Evolutionary conservation across 106 monocot genomes (phyloP).

Genomic region (Agapanthus africanus): DNA sequence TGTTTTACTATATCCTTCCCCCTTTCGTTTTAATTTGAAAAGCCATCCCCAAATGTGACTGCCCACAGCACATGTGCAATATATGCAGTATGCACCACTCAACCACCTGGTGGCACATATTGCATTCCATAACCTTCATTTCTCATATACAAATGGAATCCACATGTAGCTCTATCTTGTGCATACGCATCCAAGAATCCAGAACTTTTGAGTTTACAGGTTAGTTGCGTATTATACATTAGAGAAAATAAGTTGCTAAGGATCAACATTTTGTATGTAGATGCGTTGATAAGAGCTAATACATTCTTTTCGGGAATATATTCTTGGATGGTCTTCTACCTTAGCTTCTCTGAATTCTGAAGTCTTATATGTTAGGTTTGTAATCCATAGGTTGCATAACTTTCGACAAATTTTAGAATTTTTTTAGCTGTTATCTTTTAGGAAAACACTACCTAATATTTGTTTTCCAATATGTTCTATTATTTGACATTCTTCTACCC

Average conservation of each 20-base stretch:
- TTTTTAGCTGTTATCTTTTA: neutral
- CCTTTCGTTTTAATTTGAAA: too few relatives aligned
- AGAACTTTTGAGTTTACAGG: neutral
- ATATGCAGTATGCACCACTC: too few relatives aligned
- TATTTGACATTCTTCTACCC: neutral
- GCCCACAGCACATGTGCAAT: too few relatives aligned
- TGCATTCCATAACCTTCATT: too few relatives aligned
- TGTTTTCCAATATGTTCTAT: neutral
- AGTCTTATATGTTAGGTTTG: neutral
- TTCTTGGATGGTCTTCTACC: neutral
- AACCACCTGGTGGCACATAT: too few relatives aligned
- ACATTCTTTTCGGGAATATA: neutral
- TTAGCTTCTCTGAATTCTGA: too few relatives aligned
- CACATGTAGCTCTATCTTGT: neutral
- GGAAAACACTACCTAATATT: neutral
- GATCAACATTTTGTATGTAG: neutral
- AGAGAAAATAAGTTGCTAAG: neutral
- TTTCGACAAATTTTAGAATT: too few relatives aligned
- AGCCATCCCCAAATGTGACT: too few relatives aligned
- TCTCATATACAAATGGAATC: neutral
- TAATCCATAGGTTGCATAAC: too few relatives aligned
- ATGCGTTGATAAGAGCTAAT: neutral
- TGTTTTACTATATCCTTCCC: too few relatives aligned
- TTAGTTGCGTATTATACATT: neutral
- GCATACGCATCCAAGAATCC: too few relatives aligned